Conservation (phyloP, 148 eudicot genomes). For the Vaccinium myrtillus region DNA sequence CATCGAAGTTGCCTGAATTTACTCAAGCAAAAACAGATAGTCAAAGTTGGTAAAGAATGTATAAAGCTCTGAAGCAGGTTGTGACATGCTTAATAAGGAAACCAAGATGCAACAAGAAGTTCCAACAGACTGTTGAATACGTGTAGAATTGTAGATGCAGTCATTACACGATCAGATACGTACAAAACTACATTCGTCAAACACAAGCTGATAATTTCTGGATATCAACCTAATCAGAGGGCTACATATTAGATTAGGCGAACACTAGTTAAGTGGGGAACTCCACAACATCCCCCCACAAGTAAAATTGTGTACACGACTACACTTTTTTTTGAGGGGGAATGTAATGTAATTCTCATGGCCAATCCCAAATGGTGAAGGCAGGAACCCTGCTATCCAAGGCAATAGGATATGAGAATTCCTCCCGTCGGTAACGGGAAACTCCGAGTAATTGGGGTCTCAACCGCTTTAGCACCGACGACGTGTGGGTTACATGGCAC, state of each 20-base stretch:
- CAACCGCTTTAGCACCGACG: constrained; percentile 11
- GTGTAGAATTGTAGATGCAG: neutral
- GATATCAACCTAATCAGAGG: neutral
- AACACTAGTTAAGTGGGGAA: neutral
- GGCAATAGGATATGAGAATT: constrained; percentile 51
- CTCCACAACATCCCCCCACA: neutral
- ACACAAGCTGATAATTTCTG: neutral
- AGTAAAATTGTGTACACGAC: neutral
- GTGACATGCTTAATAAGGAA: neutral
- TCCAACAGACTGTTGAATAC: too few species aligned
- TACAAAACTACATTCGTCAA: neutral
- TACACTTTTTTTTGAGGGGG: neutral
- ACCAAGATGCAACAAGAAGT: neutral
- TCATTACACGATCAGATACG: neutral
- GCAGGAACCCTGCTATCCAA: constrained; percentile 42
- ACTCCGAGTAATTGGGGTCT: constrained; percentile 17
- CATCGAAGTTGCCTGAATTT: neutral
- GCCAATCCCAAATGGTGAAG: constrained; percentile 43
- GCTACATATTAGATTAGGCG: neutral
- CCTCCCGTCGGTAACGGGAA: constrained; percentile 23
- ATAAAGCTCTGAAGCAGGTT: neutral
- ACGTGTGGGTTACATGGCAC: neutral
- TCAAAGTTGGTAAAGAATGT: neutral
- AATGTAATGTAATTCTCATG: constrained; percentile 43
- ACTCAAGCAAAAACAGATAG: neutral